phyloP scores from a whole-genome alignment of 306 rosid genomes.

The Trifolium repens region DNA sequence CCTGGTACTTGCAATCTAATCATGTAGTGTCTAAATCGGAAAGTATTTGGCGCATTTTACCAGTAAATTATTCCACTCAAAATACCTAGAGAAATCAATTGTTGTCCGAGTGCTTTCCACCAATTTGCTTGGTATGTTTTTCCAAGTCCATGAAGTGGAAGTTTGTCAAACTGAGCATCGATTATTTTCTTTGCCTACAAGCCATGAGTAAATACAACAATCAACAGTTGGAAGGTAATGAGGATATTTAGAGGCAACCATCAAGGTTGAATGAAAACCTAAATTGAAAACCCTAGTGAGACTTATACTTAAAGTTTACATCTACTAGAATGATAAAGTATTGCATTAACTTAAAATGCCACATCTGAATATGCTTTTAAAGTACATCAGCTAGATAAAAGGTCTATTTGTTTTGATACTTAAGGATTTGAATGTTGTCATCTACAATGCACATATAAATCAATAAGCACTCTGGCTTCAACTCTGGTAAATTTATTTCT shows the following conservation, averaged over 20 bases:
- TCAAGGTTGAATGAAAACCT: constrained; percentile 19
- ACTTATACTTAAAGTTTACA: background rate
- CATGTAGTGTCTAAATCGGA: background rate
- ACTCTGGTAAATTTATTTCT: background rate
- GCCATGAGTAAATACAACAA: constrained; percentile 45
- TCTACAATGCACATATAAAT: constrained; percentile 11
- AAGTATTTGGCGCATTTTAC: constrained; percentile 1
- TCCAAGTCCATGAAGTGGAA: constrained; percentile 95
- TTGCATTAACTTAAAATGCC: background rate
- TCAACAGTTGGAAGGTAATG: constrained; percentile 39
- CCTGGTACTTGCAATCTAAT: background rate
- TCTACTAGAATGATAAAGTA: constrained; percentile 18
- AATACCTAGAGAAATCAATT: constrained; percentile 71
- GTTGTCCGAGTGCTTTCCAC: constrained; percentile 91
- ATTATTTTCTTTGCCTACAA: constrained; percentile 73
- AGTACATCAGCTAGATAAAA: constrained; percentile 5
- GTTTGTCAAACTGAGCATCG: constrained; percentile 73
- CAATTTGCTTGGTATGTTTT: constrained; percentile 75
- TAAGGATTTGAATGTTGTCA: constrained; percentile 35
- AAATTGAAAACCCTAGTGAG: constrained; percentile 14
- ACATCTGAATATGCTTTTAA: background rate
- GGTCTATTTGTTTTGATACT: constrained; percentile 18
- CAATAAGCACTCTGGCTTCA: background rate
- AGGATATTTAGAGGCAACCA: constrained; percentile 35
- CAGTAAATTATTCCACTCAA: constrained; percentile 30